Evolutionary conservation across 805 yeast genomes (phyloP).

Genomic region (Teunomyces funiuensis): DNA sequence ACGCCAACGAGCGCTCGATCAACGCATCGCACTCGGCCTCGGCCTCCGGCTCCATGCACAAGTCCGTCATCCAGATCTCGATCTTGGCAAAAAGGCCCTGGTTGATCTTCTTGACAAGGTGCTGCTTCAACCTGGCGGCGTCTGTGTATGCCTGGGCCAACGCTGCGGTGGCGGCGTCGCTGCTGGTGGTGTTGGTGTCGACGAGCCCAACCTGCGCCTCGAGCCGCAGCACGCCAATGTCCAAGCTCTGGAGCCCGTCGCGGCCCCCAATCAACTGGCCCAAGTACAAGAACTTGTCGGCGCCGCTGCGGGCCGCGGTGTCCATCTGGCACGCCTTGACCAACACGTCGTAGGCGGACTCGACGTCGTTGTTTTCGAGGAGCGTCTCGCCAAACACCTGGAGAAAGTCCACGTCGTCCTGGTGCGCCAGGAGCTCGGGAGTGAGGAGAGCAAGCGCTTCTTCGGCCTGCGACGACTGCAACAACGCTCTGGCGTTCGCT

Average conservation of each 20-base stretch:
- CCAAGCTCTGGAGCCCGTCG: constrained; percentile 64
- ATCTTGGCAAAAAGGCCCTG: constrained; percentile 82
- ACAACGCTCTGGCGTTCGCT: constrained; percentile 42
- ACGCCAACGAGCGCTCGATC: constrained; percentile 60
- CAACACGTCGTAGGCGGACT: constrained; percentile 68
- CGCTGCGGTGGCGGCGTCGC: constrained; percentile 24
- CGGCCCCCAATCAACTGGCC: constrained; percentile 89
- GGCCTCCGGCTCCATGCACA: constrained; percentile 91
- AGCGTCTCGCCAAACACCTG: constrained; percentile 73
- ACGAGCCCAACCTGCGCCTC: constrained; percentile 35
- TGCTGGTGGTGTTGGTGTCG: constrained; percentile 22
- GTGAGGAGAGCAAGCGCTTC: constrained; percentile 51
- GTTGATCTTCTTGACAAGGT: constrained; percentile 57
- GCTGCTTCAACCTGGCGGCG: constrained; percentile 22
- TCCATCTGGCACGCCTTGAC: constrained; percentile 65
- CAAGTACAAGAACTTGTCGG: constrained; percentile 82
- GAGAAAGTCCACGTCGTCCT: constrained; percentile 46
- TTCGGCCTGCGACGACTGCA: constrained; percentile 51
- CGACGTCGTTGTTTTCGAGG: constrained; percentile 78
- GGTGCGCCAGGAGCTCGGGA: constrained; percentile 30
- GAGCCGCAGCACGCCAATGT: constrained; percentile 60
- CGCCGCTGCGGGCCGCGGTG: constrained; percentile 61
- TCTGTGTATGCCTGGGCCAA: constrained; percentile 25
- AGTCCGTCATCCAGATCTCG: constrained; percentile 97
- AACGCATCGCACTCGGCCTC: constrained; percentile 75